Conservation (phyloP, 2,329 filamentous ascomycete species). For the Fusarium tricinctum region DNA sequence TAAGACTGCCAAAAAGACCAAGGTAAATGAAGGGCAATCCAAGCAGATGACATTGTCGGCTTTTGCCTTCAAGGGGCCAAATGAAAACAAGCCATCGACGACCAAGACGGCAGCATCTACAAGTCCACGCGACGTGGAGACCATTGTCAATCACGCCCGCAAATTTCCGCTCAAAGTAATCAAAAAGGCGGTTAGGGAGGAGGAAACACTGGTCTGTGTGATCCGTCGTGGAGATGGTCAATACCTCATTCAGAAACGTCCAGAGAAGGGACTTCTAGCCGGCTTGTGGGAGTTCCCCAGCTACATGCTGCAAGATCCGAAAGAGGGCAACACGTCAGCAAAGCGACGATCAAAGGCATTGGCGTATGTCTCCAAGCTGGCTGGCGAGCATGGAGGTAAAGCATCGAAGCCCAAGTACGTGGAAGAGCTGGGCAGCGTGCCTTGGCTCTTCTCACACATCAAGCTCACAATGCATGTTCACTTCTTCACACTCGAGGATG, state of each 20-base stretch:
- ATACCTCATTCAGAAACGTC: constrained; percentile 65
- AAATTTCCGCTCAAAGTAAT: constrained; percentile 65
- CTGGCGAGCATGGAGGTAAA: constrained; percentile 34
- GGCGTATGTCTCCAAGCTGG: constrained; percentile 51
- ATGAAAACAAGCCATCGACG: constrained; percentile 18
- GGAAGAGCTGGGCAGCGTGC: constrained; percentile 64
- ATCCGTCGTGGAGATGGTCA: constrained; percentile 60
- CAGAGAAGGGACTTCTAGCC: constrained; percentile 67
- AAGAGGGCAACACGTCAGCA: constrained; percentile 44
- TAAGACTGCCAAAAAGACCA: constrained; percentile 33
- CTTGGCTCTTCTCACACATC: constrained; percentile 71
- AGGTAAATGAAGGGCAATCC: constrained; percentile 17
- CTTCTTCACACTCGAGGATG: constrained; percentile 57
- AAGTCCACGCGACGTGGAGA: constrained; percentile 49
- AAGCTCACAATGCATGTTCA: constrained; percentile 71
- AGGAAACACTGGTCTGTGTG: constrained; percentile 68
- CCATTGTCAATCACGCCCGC: constrained; percentile 61
- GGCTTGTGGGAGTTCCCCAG: constrained; percentile 71
- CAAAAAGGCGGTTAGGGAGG: constrained; percentile 67
- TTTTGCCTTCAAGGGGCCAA: constrained; percentile 53
- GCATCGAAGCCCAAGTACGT: constrained; percentile 50
- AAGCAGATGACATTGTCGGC: constrained; percentile 53
- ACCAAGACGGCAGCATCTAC: constrained; percentile 27
- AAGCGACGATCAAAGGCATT: constrained; percentile 57
- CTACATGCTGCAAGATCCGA: constrained; percentile 50